Evolutionary conservation across 192 early-diverging fungal species (phyloP), one percentile per base, ranked within the genome.

Genomic region (Podila verticillata): DNA sequence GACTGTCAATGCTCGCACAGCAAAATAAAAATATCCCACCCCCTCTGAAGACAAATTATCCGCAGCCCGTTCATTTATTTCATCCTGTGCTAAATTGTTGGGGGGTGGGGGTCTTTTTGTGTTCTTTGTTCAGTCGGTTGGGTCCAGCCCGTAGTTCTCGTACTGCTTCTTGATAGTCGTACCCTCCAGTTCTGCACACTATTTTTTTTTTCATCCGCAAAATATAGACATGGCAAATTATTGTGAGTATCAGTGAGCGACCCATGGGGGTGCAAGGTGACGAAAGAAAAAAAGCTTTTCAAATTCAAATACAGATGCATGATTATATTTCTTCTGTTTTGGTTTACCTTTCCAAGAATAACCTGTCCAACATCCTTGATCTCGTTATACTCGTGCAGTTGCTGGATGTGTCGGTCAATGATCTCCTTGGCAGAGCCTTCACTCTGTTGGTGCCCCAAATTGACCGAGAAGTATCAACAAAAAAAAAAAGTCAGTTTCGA

Each of bases 351-450:
- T 34, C 84, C 78, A 39, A 83, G 61, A 39, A 83, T 67, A 31
- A 81, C 81, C 62, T 89, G 87, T 28, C 88, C 89, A 24, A 82
- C 69, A 61, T 91, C 89, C 75, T 91, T 91, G 65, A 91, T 87
- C 73, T 89, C 89, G n/a, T 91, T 91, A 65, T 91, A 91, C 34
- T 84, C 74, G 57, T 89, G 89, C 35, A 91, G 60, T 17, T 75
- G 75, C 54, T 83, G 77, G 54, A 88, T 90, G 47, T 84, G 87
- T 57, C 61, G 70, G 29, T 80, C 58, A 47, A 88, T 70, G 56
- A 84, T 73, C 12, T 80, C 72, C 3, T 83, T 82, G 29, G 84
- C 68, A 15, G 87, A 72, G 2, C 68, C 68, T 22, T 75, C 70
- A 29, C 62, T 51, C 83, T 81, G 26, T 44, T 24, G n/a, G n/a